Evolutionary conservation across 345 rosid genomes (phyloP).

Genomic region (Eucalyptus sideroxylon): DNA sequence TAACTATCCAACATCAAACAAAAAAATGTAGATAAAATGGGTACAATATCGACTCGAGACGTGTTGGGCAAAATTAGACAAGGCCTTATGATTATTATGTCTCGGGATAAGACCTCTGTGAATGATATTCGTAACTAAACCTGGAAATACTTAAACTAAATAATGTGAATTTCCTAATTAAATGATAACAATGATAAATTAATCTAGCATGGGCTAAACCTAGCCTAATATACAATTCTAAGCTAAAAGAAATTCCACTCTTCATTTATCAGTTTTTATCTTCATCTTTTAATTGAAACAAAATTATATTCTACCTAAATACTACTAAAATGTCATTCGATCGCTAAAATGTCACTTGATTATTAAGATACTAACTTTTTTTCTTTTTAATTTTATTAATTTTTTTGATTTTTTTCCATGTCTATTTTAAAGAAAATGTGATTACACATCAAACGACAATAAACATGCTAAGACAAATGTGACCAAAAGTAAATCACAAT

Average conservation of each 20-base stretch:
- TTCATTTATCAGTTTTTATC: background rate
- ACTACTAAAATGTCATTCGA: background rate
- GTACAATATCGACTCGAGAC: too few species aligned
- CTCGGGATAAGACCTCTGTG: rapidly evolving
- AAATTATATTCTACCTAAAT: background rate
- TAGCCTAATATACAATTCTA: background rate
- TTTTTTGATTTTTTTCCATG: too few species aligned
- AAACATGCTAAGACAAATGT: background rate
- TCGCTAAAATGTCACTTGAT: background rate
- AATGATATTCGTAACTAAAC: background rate
- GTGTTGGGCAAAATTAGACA: background rate
- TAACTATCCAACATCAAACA: background rate
- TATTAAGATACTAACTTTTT: background rate
- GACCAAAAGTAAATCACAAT: background rate
- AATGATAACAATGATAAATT: background rate
- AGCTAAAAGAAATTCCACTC: background rate
- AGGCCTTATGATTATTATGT: background rate
- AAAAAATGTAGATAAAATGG: background rate
- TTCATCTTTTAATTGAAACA: background rate
- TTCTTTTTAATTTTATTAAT: too few species aligned
- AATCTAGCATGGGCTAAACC: background rate
- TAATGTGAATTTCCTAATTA: background rate
- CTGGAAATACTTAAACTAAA: background rate
- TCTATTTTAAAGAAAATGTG: background rate
- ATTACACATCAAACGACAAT: background rate